Percentiles rank a stretch among this genome's conserved stretches.
These are phyloP conservation scores for Boletus subparvulus DNA, from an alignment of 768 basidiomycete species.

Conservation along the genomic window DNA sequence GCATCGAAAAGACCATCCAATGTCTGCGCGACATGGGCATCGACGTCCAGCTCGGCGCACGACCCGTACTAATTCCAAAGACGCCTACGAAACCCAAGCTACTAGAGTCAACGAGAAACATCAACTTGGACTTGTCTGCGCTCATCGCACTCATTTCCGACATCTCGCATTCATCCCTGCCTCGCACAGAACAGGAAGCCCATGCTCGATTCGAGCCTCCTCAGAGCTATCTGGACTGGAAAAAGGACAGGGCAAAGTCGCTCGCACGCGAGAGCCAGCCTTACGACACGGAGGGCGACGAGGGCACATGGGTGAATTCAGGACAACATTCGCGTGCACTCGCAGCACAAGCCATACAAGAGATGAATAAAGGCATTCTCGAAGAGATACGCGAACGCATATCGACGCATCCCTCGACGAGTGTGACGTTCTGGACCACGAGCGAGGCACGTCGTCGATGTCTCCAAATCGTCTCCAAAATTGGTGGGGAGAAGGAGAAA, in stretches of 20 bases:
- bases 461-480: constrained; percentile 74
- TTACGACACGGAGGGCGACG: constrained; percentile 12
- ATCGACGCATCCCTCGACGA: neutral
- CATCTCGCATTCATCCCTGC: constrained; percentile 71
- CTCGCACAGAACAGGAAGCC: constrained; percentile 54
- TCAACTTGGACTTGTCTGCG: constrained; percentile 84
- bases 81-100: neutral
- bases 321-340: constrained; percentile 68
- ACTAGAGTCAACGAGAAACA: constrained; percentile 50
- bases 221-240: constrained; percentile 60
- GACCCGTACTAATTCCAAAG: constrained; percentile 19
- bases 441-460: constrained; percentile 71
- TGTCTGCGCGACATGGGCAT: constrained; percentile 61
- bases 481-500: constrained; percentile 71
- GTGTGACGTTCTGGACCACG: constrained; percentile 77
- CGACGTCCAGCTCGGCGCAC: constrained; percentile 65
- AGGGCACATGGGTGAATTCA: constrained; percentile 30
- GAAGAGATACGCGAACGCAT: constrained; percentile 60
- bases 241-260: constrained; percentile 31
- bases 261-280: constrained; percentile 8
- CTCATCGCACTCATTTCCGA: constrained; percentile 85
- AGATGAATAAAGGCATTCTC: constrained; percentile 63
- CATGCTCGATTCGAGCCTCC: constrained; percentile 63
- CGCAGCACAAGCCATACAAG: constrained; percentile 69
- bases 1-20: constrained; percentile 61